Evolutionary conservation across 176 grass and related monocot genomes (phyloP).

Genomic region (Carex scoparia): DNA sequence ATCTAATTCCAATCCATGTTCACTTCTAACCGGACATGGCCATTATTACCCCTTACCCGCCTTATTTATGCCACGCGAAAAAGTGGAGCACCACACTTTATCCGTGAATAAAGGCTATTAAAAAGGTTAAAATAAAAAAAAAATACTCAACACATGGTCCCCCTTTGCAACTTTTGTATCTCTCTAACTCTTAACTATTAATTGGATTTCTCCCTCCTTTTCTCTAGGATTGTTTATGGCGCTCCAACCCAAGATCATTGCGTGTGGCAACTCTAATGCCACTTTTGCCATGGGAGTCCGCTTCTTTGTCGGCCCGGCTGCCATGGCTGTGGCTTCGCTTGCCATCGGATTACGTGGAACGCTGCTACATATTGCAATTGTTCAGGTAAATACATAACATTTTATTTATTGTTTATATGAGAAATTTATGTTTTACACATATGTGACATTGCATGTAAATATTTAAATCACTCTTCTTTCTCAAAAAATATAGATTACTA

Average conservation of each 20-base stretch:
- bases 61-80: constrained; percentile 21
- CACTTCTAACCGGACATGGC: constrained; percentile 8
- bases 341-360: constrained; percentile 59
- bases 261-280: constrained; percentile 61
- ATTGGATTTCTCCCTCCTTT: background rate
- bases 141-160: background rate
- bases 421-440: background rate
- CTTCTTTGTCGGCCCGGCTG: constrained; percentile 63
- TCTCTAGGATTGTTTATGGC: constrained; percentile 89
- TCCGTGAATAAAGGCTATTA: constrained; percentile 18
- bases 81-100: constrained; percentile 19
- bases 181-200: background rate
- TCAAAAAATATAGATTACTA: too few species aligned
- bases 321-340: constrained; percentile 63
- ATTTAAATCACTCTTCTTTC: too few species aligned
- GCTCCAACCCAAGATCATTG: constrained; percentile 72
- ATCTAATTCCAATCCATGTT: background rate
- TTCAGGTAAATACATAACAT: constrained; percentile 48
- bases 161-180: background rate
- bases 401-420: too few species aligned
- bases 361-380: constrained; percentile 64
- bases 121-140: background rate
- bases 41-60: constrained; percentile 23
- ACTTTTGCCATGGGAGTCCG: constrained; percentile 60
- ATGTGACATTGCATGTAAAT: background rate